Evolutionary conservation across 192 early-diverging fungal genomes (phyloP), one percentile per base, ranked within the genome.

Genomic region (Anaeromyces robustus): DNA sequence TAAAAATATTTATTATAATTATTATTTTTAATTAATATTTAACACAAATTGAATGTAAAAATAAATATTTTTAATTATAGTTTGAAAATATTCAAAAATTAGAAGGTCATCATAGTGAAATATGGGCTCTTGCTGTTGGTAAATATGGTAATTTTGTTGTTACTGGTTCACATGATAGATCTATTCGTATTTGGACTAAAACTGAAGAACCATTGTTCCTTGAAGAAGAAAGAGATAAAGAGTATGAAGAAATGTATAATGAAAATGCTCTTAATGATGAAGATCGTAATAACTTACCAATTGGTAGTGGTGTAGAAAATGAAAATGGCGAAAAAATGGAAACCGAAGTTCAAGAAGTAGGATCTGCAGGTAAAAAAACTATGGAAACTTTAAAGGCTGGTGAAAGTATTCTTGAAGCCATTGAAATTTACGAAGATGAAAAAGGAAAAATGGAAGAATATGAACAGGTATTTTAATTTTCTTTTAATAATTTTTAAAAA

Each of bases 371-470:
- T 17, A 94, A 92, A 82, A 90, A 94, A 79, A 99, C 96, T 9
- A 90, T 93, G 85, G 96, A 96, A 84, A 95, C 96, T n/a, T 89
- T 99, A 37, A 96, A 97, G 82, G 94, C 97, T 18, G 96, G 96
- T 82, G 97, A 99, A 84, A 88, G 92, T 34, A 92, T 99, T 43
- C 92, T 96, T 82, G 96, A 96, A 82, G 95, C 97, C 13, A 86
- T 99, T 77, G 94, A 96, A 52, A 85, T 98, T 32, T 96, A 92
- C 80, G 94, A 95, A 81, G 91, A 93, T 80, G 95, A 98, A 81
- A 90, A 89, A 34, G 84, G 41, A 30, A 80, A 79, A 29, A 41
- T 82, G 43, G 85, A 84, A 29, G 34, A 79, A 77, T 85, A 85
- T 77, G 78, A 68, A 68, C 52, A 68, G n/a, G 52, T 68, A 81